Base-by-base conservation (phyloP, 768 basidiomycete species). In the Podaxis sp. region DNA sequence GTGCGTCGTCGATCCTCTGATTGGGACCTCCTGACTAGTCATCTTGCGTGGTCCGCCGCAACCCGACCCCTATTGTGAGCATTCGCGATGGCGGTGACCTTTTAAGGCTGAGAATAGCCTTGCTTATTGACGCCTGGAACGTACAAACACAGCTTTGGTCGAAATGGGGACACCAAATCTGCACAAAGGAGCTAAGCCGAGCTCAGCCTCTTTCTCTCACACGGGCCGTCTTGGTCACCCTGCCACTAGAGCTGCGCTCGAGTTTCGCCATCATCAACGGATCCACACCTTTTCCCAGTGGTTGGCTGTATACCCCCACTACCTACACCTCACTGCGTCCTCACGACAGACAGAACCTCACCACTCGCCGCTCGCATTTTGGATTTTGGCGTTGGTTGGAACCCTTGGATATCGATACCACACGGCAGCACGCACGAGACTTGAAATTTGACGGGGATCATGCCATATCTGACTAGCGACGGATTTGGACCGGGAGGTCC, bases 391-490 rank as follows among this genome's bases (percentile, higher is more conserved):
- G 9, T 15, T 36, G 7, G 22, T 2, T 13, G 17, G 24, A 17
- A 52, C 24, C 29, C 51, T 33, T 33, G 17, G 19, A 55, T 33
- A 49, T 33, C 4, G 47, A 49, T 49, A 49, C 47, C 17, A n/a
- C 47, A 36, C 36, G 15, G 15, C 36, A 2, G 4, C 11, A 19
- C 11, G 38, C 37, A 29, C 36, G 19, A 24, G 22, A 24, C 17
- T 29, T 29, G 55, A 63, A 57, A 7, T 24, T 24, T 24, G 22
- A 25, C 49, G 22, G 13, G 22, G 11, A 19, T 50, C 17, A 70
- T 70, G 69, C 65, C 68, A 43, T 61, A 57, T 55, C 19, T 68
- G 59, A 61, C 25, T 41, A 36, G 65, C 49, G 40, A 56, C 40
- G 37, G 49, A 64, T 27, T 57, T 59, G 64, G 61, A 52, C 43